Conservation (phyloP, 345 rosid species). For the Hypericum perforatum region DNA sequence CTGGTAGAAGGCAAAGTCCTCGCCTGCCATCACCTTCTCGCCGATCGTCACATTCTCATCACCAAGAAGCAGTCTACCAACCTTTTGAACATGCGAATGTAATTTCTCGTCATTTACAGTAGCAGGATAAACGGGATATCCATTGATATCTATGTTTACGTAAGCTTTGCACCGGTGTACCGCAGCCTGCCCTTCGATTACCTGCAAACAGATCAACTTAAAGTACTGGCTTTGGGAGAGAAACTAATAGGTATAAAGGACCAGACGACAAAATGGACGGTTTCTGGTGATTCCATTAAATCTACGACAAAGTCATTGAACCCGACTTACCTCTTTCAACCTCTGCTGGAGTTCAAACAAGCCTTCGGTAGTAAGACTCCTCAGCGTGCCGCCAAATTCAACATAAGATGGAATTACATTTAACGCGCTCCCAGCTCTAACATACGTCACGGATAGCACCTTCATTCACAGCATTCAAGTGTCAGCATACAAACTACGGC, state of each 20-base stretch:
- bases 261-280: constrained; percentile 4
- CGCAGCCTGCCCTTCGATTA: constrained; percentile 53
- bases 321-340: constrained; percentile 49
- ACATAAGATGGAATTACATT: constrained; percentile 48
- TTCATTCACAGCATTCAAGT: constrained; percentile 19
- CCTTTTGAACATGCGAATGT: constrained; percentile 38
- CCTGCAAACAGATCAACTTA: constrained; percentile 29
- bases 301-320: not conserved
- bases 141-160: constrained; percentile 37
- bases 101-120: constrained; percentile 47
- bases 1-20: constrained; percentile 80
- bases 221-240: not conserved
- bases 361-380: constrained; percentile 80
- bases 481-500: not conserved
- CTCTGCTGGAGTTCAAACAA: constrained; percentile 46
- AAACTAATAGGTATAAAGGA: not conserved
- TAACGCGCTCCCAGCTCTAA: constrained; percentile 46
- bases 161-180: constrained; percentile 55
- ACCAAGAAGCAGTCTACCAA: constrained; percentile 48
- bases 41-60: constrained; percentile 37
- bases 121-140: constrained; percentile 52
- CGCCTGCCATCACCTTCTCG: constrained; percentile 58
- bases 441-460: constrained; percentile 67
- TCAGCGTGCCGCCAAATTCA: constrained; percentile 77
- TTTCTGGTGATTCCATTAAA: not conserved